Base-by-base conservation (phyloP, 306 rosid species). In the Gillenia trifoliata region DNA sequence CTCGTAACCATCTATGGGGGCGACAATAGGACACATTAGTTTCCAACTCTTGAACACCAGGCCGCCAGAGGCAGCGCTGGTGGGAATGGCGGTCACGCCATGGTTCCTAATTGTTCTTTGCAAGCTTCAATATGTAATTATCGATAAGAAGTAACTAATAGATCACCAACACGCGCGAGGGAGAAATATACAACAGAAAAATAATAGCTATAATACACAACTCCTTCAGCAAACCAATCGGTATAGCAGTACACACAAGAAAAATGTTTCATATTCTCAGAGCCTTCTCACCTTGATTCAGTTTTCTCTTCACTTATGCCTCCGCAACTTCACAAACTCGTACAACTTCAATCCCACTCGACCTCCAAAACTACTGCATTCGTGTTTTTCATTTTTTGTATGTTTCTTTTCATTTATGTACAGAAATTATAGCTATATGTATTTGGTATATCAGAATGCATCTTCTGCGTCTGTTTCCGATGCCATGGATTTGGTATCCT, bases 401-500 rank as follows among this genome's bases (percentile, higher is more conserved):
- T 45, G 8, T 31, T 61, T 73, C 68, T 47, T 56, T 31, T 70
- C 54, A 72, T 57, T 30, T 75, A 67, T 86, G 75, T 87, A 83
- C 85, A 85, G 20, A 47, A 47, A 47, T 10, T 68, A 55, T 60
- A 70, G 67, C 73, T 47, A 22, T 61, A 70, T 19, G 68, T 72
- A 26, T 66, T 62, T 67, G 64, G 62, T 71, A 40, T 79, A 76
- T 83, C 82, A 85, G 66, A 74, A 74, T 50, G 73, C 31, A 34
- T 76, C 78, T 68, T 75, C 74, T 17, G 52, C 15, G 52, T 47
- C 52, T 47, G 52, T 47, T 47, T 47, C 52, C 62, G 75, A 77
- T 62, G 80, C 83, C 3, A 75, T 16, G 23, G 73, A 64, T 38
- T 59, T 72, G 62, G 75, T 64, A 60, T 88, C 96, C 76, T 75